phyloP scores from a whole-genome alignment of 169 alveolate species.

The Amoebophrya sp. region DNA sequence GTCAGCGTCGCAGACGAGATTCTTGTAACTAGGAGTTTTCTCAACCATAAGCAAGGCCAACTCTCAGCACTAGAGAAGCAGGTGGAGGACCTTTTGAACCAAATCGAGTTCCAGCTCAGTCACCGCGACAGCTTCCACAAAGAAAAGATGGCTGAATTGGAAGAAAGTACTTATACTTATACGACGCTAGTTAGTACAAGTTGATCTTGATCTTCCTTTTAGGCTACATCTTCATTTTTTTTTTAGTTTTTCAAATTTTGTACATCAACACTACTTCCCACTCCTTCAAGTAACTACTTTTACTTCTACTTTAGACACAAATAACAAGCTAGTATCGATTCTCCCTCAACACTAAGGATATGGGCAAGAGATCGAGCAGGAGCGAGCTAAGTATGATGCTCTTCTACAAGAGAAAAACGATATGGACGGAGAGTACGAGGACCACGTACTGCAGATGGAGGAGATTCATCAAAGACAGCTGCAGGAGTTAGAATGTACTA shows the following conservation, averaged over 20 bases:
- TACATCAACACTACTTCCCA: neutral
- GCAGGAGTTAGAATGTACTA: slow-evolving; percentile 57
- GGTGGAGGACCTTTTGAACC: slow-evolving; percentile 55
- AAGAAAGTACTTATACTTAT: slow-evolving; percentile 57
- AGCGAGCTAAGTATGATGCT: slow-evolving; percentile 61
- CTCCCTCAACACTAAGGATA: slow-evolving; percentile 31
- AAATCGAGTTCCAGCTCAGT: slow-evolving; percentile 54
- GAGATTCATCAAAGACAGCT: slow-evolving; percentile 54
- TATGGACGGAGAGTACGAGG: slow-evolving; percentile 62
- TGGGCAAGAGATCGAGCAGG: slow-evolving; percentile 56
- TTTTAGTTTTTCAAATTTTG: neutral
- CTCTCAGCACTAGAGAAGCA: slow-evolving; percentile 50
- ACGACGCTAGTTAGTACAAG: slow-evolving; percentile 34
- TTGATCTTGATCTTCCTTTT: neutral
- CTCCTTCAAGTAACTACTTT: neutral
- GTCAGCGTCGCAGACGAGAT: slow-evolving; percentile 43
- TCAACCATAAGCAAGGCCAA: slow-evolving; percentile 50
- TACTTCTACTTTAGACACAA: neutral
- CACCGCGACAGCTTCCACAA: slow-evolving; percentile 56
- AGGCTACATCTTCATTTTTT: neutral
- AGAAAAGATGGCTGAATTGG: slow-evolving; percentile 66
- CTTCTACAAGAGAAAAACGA: slow-evolving; percentile 60
- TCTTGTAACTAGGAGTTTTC: slow-evolving; percentile 45
- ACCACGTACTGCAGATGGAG: slow-evolving; percentile 53
- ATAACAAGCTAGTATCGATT: neutral